Base-by-base conservation (phyloP, 805 yeast species). In the Metschnikowia hibisci region DNA sequence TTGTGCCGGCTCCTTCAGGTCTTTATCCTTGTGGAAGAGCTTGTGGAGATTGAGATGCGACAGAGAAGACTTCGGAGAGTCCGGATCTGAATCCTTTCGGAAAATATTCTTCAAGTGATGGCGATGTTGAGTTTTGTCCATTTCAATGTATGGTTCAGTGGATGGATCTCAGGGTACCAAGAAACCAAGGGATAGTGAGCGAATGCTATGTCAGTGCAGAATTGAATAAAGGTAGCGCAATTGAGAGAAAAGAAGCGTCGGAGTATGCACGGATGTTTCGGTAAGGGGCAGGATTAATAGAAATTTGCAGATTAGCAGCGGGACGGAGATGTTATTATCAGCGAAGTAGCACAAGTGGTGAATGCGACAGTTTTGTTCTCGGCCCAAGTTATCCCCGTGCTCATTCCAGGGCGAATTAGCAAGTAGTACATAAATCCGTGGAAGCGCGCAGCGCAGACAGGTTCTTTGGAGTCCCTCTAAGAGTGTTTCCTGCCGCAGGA, bases 81-180 rank as follows among this genome's bases (percentile, higher is more conserved):
- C 51, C 27, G 41, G 31, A 12, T 46, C 50, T n/a, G 43, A 27
- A 22, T 58, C 63, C 43, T 46, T 50, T 44, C 48, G 49, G 51
- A 58, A 58, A 33, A 58, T 42, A 40, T 55, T 54, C 39, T 51
- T 52, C 42, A 58, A 39, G 45, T 52, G 58, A 46, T 50, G 56
- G 36, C 45, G 57, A 32, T 34, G 45, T 16, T 47, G 45, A 6
- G 38, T 28, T 28, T 46, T 45, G 14, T 43, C 47, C 47, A 27
- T 37, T 16, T 20, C 23, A 8, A 3, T 20, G 23, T 20, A 20
- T n/a, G 23, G 23, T 6, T 20, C 23, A 20, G 23, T 8, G 23
- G 6, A n/a, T 36, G 10, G 18, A 7, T 22, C 16, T 35, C 14
- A 25, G 18, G 13, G 32, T 11, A 36, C n/a, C n/a, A n/a, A n/a